Base-by-base conservation (phyloP, 352 stramenopile species). In the Pythium dissimile region DNA sequence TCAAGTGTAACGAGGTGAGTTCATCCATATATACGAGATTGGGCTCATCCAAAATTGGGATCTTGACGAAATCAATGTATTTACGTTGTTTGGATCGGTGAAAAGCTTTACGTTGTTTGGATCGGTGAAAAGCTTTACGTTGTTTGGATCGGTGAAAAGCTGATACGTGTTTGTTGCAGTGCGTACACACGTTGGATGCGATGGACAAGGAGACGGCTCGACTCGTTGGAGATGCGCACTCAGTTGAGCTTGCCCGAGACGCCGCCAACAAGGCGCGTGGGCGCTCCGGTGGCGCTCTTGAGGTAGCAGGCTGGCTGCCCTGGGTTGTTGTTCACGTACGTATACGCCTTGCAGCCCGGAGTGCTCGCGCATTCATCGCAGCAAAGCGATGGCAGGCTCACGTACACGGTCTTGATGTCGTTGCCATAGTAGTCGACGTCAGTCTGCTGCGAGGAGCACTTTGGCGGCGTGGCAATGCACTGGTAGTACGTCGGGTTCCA, bases 401-500 rank as follows among this genome's bases (percentile, higher is more conserved):
- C 64, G 47, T 75, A 73, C 21, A 83, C 52, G 0, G 67, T 69
- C 48, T 70, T 64, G 32, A 86, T 67, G 56, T 86, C 69, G 35
- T 65, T 69, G 21, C 71, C 69, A 31, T 69, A 73, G 23, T 71
- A 71, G 52, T 77, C 69, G 21, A 62, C 59, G 59, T 80, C 64
- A 16, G 69, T 79, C 43, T 69, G 59, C 54, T 81, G 72, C 38
- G 58, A 23, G n/a, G 66, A 56, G 59, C 74, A 84, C 42, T 68
- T 41, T 5, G 31, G 32, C 2, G 74, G 74, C 24, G 63, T 44
- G 6, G 41, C 13, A n/a, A 80, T 66, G 45, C 73, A 84, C 55
- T 84, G 74, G 52, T 77, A 77, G 62, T 71, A 72, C 20, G 54
- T 50, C 9, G 59, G 41, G 60, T 70, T 79, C 75, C 72, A 83